Evolutionary conservation across 305 asterid species (phyloP), one percentile per base, ranked within the genome.

Genomic region (Stenogyne calaminthoides): DNA sequence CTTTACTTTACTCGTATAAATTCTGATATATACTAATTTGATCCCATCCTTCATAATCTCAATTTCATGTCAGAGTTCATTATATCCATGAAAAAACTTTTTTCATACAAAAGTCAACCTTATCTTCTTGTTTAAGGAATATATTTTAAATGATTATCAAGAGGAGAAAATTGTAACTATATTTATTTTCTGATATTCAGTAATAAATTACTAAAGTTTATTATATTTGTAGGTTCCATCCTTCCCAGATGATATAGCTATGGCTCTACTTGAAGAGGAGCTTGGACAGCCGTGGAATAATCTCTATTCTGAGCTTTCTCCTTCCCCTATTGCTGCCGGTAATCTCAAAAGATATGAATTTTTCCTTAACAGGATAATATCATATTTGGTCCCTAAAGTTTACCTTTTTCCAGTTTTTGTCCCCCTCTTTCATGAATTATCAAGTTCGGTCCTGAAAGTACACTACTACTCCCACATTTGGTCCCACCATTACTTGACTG

Each of bases 311-410:
- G 99, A 95, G 78, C 99, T 95, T 80, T 88, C 99, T 71, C 37
- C 98, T 44, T 95, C 99, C 42, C 99, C 99, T 37, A 95, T 95
- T 73, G 99, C 99, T 58, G 99, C 98, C 56, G 99, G 99, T 95
- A 90, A 86, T 80, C 65, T 85, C 71, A 76, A 56, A 74, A 62
- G 66, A 75, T 68, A 59, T 71, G 37, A 69, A 61, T 47, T 42
- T 69, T 51, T 34, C 65, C 3, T 55, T 49, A 22, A 36, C 20
- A 22, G 36, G 36, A 32, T 32, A 32, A 32, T 5, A 32, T 32
- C 36, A 32, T 32, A 4, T 32, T 32, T 32, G 0, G 36, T 32
- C 36, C 36, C 36, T 32, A 3, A 32, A 32, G 36, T 32, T 32
- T 32, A 32, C 6, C 36, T 4, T 32, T 32, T 32, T 32, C 7